Base-by-base conservation (phyloP, 768 basidiomycete genomes). In the Leccinum imitatum region DNA sequence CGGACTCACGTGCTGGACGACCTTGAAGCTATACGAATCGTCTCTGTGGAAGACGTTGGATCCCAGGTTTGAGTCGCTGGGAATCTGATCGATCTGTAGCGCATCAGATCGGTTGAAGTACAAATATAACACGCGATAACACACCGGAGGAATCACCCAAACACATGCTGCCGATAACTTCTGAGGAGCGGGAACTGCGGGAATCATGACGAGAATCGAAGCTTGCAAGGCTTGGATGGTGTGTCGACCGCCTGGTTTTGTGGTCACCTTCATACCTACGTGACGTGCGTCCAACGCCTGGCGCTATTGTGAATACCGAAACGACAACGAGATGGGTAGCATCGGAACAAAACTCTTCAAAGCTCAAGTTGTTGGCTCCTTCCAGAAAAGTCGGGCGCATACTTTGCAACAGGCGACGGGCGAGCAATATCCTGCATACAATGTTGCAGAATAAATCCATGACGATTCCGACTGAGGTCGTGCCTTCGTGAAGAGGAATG, bases 41-140 rank as follows among this genome's bases (percentile, higher is more conserved):
- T 99, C 97, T 51, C 95, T 84, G 69, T 97, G 96, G 78, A 98
- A 92, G n/a, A 98, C 88, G 62, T 93, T 95, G n/a, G 95, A 93
- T 19, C 97, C 96, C 93, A 98, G 62, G 14, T 76, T 73, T 33
- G 61, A n/a, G 37, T 68, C 67, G 5, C 30, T 48, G 3, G 60
- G 54, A 54, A 54, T 57, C 46, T 63, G 54, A 53, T 61, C 54
- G 33, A 8, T 50, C 57, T 63, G 71, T 68, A 63, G 50, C 51
- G n/a, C 61, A 58, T 60, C 19, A 56, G 30, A 54, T 27, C 11
- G 41, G 6, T 17, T 41, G 47, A 58, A 30, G 17, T 11, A 35
- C 6, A 54, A 6, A 2, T 27, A 35, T 48, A 30, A 35, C 3
- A 44, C 25, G 19, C 30, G 11, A 9, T n/a, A 9, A 65, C 78